Conservation (phyloP, 371 early-diverging fungal genomes). For the Mortierella sp. region DNA sequence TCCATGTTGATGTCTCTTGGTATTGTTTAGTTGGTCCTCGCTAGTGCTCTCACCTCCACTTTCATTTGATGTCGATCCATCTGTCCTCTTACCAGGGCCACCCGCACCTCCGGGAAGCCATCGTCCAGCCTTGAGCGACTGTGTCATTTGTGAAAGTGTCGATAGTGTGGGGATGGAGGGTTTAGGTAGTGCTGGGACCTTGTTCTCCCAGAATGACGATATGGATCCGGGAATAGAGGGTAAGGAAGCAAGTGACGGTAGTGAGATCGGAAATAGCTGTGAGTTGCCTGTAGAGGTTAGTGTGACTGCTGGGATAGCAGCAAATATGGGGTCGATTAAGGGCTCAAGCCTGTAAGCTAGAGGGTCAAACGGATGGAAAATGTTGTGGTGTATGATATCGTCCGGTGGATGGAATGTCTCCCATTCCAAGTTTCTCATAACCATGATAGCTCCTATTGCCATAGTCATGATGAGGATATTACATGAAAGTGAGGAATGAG, state of each 20-base stretch:
- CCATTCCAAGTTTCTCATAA: conserved; percentile 71
- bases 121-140: conserved; percentile 41
- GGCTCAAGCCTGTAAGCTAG: conserved; percentile 79
- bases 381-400: conserved; percentile 67
- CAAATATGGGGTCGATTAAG: conserved; percentile 64
- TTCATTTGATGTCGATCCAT: neutral
- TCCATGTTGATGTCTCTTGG: neutral
- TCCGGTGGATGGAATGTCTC: conserved; percentile 65
- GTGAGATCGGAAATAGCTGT: conserved; percentile 30
- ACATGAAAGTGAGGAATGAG: too few species aligned
- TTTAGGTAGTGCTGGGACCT: conserved; percentile 35
- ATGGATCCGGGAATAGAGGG: conserved; percentile 39
- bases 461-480: neutral
- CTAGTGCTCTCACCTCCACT: neutral
- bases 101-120: conserved; percentile 28
- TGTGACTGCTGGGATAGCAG: conserved; percentile 66
- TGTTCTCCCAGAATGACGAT: conserved; percentile 50
- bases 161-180: conserved; percentile 41
- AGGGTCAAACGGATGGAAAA: conserved; percentile 80
- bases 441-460: conserved; percentile 64
- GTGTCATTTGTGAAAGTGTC: conserved; percentile 40
- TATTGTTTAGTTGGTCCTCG: neutral
- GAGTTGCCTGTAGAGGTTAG: conserved; percentile 30
- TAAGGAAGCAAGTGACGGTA: conserved; percentile 20
- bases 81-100: neutral